A percentile compares a stretch with the other conserved stretches of the same genome.
Conservation (phyloP, 2,329 filamentous ascomycete species). For the Neurospora sp. region DNA sequence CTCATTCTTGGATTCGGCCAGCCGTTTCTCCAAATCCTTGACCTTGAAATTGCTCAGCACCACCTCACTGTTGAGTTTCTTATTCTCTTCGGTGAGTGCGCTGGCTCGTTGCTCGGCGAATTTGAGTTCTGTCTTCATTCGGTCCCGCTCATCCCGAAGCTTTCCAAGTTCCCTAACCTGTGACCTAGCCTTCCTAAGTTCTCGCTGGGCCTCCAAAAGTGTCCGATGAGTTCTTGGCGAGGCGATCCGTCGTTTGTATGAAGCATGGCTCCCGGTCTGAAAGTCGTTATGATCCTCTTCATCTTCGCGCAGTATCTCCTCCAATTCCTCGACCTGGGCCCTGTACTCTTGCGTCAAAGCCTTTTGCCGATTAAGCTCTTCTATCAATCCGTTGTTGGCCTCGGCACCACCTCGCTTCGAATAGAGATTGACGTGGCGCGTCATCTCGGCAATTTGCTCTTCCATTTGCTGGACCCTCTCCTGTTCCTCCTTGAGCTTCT, state of each 20-base stretch:
- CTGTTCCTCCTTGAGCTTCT: conserved; percentile 58
- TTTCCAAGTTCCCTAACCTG: conserved; percentile 42
- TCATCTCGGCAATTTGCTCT: conserved; percentile 48
- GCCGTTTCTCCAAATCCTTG: conserved; percentile 21
- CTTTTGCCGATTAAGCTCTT: conserved; percentile 48
- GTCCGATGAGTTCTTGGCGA: conserved; percentile 42
- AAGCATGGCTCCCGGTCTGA: conserved; percentile 17
- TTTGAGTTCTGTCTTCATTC: conserved; percentile 39
- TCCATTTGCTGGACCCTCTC: conserved; percentile 56
- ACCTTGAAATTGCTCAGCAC: conserved; percentile 16
- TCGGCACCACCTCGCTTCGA: conserved; percentile 29
- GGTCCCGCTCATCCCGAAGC: conserved; percentile 42
- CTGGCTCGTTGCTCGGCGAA: conserved; percentile 34
- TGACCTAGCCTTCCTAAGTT: conserved; percentile 43
- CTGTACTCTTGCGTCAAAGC: conserved; percentile 48
- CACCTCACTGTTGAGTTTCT: conserved; percentile 22
- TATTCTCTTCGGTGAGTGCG: conserved; percentile 28
- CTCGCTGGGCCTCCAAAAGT: conserved; percentile 41
- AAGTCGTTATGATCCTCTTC: conserved; percentile 21
- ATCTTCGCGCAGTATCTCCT: conserved; percentile 36
- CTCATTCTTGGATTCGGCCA: conserved; percentile 15
- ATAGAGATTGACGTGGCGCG: conserved; percentile 40
- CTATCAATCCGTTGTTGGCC: conserved; percentile 37
- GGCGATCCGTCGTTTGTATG: conserved; percentile 24
- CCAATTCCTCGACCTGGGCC: conserved; percentile 48